These are phyloP conservation scores for Daphne laureola DNA, from an alignment of 441 rosid species.

Conservation along the genomic window DNA sequence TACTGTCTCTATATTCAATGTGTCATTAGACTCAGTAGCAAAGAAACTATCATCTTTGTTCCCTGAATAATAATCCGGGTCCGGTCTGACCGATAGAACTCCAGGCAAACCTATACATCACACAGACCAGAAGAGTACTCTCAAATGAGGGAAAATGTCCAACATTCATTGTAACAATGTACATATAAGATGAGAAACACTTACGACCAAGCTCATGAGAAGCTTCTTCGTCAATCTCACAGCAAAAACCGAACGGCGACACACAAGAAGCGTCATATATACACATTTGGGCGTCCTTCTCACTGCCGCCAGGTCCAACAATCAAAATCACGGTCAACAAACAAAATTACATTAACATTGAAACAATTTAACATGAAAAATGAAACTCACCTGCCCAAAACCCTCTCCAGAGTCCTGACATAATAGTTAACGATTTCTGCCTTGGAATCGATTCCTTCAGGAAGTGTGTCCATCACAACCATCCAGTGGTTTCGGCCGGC, in stretches of 20 bases:
- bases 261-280: slow-evolving; percentile 57
- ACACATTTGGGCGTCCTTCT: slow-evolving; percentile 67
- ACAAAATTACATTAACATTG: slow-evolving; percentile 1
- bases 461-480: slow-evolving; percentile 54
- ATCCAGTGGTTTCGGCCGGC: slow-evolving; percentile 39
- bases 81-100: slow-evolving; percentile 61
- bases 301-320: slow-evolving; percentile 25
- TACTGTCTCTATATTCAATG: slow-evolving; percentile 16
- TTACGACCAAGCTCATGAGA: slow-evolving; percentile 50
- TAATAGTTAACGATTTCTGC: slow-evolving; percentile 50
- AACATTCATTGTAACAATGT: background rate
- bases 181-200: slow-evolving; percentile 13
- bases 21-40: slow-evolving; percentile 7
- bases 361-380: background rate
- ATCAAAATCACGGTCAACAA: slow-evolving; percentile 2
- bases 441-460: slow-evolving; percentile 37
- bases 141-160: no score
- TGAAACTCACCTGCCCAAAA: slow-evolving; percentile 45
- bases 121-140: background rate
- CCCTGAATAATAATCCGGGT: slow-evolving; percentile 35
- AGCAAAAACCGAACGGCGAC: slow-evolving; percentile 62
- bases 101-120: slow-evolving; percentile 58
- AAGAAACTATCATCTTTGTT: slow-evolving; percentile 33
- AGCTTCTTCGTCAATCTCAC: slow-evolving; percentile 56
- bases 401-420: slow-evolving; percentile 39